Conservation (phyloP, 768 basidiomycete species). For the Trichaptum fuscoviolaceum region DNA sequence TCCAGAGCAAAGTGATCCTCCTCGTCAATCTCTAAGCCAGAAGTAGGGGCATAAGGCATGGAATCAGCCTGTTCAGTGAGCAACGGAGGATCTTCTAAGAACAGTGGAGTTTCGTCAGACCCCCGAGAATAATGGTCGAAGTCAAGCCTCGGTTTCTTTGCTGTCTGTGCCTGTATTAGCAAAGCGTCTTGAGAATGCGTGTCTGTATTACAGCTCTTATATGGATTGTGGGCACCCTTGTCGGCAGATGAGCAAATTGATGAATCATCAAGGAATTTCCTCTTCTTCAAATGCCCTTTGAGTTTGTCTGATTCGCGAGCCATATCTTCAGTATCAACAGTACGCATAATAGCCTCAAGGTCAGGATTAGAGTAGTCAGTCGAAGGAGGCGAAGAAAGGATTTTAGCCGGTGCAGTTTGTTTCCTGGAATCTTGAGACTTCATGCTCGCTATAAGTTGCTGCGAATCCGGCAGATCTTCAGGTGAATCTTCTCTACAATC, state of each 20-base stretch:
- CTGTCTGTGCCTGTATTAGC: too few relatives aligned
- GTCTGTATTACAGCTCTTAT: neutral
- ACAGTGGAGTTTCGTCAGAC: neutral
- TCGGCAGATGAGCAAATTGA: neutral
- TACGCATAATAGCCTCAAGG: constrained; percentile 25
- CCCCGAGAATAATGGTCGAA: neutral
- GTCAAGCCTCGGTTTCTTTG: neutral
- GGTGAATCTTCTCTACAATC: constrained; percentile 20
- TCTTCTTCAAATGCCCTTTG: neutral
- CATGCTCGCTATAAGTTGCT: constrained; percentile 27
- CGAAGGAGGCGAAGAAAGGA: neutral
- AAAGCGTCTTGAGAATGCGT: too few relatives aligned
- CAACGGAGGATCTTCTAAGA: neutral
- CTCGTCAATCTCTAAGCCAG: constrained; percentile 33
- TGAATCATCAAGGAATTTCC: neutral
- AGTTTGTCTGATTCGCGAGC: neutral
- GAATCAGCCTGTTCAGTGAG: neutral
- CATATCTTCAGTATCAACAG: constrained; percentile 9
- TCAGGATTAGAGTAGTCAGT: constrained; percentile 39
- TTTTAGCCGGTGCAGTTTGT: constrained; percentile 23
- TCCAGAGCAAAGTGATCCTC: constrained; percentile 30
- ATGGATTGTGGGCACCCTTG: neutral
- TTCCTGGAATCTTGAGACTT: constrained; percentile 15
- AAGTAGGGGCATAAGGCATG: constrained; percentile 32
- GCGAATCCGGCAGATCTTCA: constrained; percentile 36